Evolutionary conservation across 495 filamentous ascomycete species (phyloP).

Genomic region (Letharia columbiana): DNA sequence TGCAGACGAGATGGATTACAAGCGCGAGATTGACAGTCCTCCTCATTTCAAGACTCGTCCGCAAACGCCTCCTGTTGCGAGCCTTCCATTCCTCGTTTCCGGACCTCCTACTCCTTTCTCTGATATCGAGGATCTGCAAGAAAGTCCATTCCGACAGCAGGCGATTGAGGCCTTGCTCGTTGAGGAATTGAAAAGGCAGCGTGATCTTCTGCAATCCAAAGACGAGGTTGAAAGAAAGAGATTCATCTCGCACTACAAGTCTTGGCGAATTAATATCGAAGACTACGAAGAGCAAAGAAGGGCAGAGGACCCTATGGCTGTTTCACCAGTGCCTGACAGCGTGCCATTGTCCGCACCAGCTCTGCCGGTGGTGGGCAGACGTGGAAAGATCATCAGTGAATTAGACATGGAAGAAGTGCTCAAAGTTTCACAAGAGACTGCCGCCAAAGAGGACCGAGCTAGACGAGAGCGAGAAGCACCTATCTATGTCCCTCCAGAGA

Average conservation of each 20-base stretch:
- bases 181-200: slow-evolving; percentile 33
- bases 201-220: slow-evolving; percentile 37
- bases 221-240: slow-evolving; percentile 36
- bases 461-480: slow-evolving; percentile 58
- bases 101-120: slow-evolving; percentile 44
- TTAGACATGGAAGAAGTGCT: slow-evolving; percentile 69
- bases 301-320: slow-evolving; percentile 44
- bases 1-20: slow-evolving; percentile 19
- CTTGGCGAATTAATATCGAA: slow-evolving; percentile 41
- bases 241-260: slow-evolving; percentile 39
- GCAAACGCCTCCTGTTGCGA: slow-evolving; percentile 33
- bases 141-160: slow-evolving; percentile 34
- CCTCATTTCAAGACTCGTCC: slow-evolving; percentile 6
- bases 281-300: slow-evolving; percentile 56
- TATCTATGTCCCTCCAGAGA: slow-evolving; percentile 47
- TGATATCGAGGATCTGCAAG: slow-evolving; percentile 41
- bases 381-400: slow-evolving; percentile 60
- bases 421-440: slow-evolving; percentile 60
- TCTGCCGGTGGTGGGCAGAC: slow-evolving; percentile 37
- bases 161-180: slow-evolving; percentile 32
- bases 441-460: slow-evolving; percentile 65
- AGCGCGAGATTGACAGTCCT: slow-evolving; percentile 8
- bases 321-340: slow-evolving; percentile 41
- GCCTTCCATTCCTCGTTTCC: slow-evolving; percentile 40
- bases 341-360: slow-evolving; percentile 30